Evolutionary conservation across 352 stramenopile species (phyloP).

Genomic region (Pythium oligandrum): DNA sequence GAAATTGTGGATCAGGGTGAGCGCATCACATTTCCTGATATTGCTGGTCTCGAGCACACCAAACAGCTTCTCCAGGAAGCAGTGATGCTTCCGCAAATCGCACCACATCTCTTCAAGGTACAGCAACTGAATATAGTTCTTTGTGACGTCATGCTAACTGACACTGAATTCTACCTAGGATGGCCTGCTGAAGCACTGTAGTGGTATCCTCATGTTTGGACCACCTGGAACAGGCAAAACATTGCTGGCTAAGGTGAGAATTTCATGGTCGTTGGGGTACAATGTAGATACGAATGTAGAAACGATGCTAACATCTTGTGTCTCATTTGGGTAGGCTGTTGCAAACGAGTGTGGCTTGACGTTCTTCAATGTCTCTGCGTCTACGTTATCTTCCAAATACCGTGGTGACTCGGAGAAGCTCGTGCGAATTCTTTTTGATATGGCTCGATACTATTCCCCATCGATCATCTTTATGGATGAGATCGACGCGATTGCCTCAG

Average conservation of each 20-base stretch:
- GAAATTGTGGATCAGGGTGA: constrained; percentile 77
- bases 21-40: constrained; percentile 70
- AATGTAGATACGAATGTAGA: too few species aligned
- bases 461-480: constrained; percentile 99
- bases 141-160: too few species aligned
- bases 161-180: constrained; percentile 26
- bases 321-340: constrained; percentile 41
- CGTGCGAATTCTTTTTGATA: constrained; percentile 97
- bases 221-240: constrained; percentile 90
- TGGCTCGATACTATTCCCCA: constrained; percentile 96
- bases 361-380: constrained; percentile 97
- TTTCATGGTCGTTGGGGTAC: too few species aligned
- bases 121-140: background rate
- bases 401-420: constrained; percentile 95
- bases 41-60: constrained; percentile 73
- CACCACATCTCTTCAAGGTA: constrained; percentile 74
- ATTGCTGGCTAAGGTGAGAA: constrained; percentile 64
- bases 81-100: constrained; percentile 82
- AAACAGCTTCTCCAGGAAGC: constrained; percentile 82
- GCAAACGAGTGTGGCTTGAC: constrained; percentile 95
- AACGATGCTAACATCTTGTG: too few species aligned
- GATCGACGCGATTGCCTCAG: constrained; percentile 92
- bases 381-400: constrained; percentile 91
- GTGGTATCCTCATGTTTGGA: constrained; percentile 82
- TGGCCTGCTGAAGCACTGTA: constrained; percentile 74